Base-by-base conservation (phyloP, 495 filamentous ascomycete species). In the Aspergillus sparsus region DNA sequence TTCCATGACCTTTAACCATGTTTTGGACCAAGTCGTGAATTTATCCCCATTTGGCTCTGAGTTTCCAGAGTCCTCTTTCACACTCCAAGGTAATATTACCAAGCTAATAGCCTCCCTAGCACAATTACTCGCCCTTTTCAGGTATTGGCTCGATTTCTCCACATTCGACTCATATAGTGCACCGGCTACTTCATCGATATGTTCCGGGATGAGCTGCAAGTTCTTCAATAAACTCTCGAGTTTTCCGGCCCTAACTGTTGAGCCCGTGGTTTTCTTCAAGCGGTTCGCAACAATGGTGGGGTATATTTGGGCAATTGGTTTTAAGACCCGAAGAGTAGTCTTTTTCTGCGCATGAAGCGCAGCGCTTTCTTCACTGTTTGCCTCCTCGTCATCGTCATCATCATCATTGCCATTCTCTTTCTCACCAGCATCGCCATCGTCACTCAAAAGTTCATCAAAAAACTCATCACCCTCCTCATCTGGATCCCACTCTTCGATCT, bases 401-500 rank as follows among this genome's bases (percentile, higher is more conserved):
- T 68, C 62, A 5, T 76, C 78, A 7, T 75, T 73, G 2, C 74
- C 66, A 18, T 70, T 73, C 6, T 76, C 74, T 9, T 81, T 77
- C 2, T 80, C 76, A 4, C 81, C 79, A 0, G 71, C 73, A 3
- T 77, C 78, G n/a, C 60, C 68, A 31, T 76, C 66, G 13, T 68
- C 71, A 36, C 70, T 71, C 37, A 73, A 58, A 15, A 75, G 36
- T 18, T 79, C 81, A 57, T 80, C 80, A 6, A 74, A 77, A 33
- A 79, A 82, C 1, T 80, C 76, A 68, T 84, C 83, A 11, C 80
- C 83, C 35, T 79, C 80, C 16, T 80, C 79, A 62, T 87, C 85
- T n/a, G 87, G 87, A 51, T 87, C 85, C 88, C 92, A 97, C 64
- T 91, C 89, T 60, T 90, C 89, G 61, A 97, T 72, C 73, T 97